Conservation (phyloP, 495 filamentous ascomycete genomes). For the Copromyces sp. region DNA sequence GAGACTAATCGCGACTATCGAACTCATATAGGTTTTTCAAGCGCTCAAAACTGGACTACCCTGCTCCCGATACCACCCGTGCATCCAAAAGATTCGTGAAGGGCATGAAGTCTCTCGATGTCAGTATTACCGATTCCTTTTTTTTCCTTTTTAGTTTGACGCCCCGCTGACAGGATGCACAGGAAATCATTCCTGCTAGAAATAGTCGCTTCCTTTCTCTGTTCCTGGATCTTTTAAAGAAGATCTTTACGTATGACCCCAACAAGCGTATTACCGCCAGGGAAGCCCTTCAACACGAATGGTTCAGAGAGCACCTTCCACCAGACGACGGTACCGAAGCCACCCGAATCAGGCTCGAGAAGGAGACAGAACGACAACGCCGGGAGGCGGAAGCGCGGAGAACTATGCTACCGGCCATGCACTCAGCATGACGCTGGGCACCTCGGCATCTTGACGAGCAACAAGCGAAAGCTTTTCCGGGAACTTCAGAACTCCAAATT, state of each 20-base stretch:
- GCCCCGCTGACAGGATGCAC: conserved; percentile 19
- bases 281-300: conserved; percentile 80
- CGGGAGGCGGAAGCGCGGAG: conserved; percentile 1
- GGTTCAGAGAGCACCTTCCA: conserved; percentile 72
- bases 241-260: conserved; percentile 94
- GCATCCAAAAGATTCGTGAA: conserved; percentile 87
- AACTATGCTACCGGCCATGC: conserved; percentile 4
- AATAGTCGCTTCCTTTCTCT: conserved; percentile 67
- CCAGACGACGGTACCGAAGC: conserved; percentile 94
- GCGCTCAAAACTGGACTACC: conserved; percentile 75
- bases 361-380: conserved; percentile 23
- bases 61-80: conserved; percentile 74
- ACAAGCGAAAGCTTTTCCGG: not conserved
- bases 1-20: not conserved
- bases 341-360: conserved; percentile 54
- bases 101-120: conserved; percentile 81
- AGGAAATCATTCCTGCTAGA: conserved; percentile 79
- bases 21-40: conserved; percentile 69
- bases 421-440: not conserved
- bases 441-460: not conserved
- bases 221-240: conserved; percentile 79
- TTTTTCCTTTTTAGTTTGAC: not conserved
- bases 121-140: conserved; percentile 35
- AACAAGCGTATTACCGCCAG: conserved; percentile 83
- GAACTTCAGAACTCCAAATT: not conserved